Evolutionary conservation across 306 rosid species (phyloP).

Genomic region (Vigna hirtella): DNA sequence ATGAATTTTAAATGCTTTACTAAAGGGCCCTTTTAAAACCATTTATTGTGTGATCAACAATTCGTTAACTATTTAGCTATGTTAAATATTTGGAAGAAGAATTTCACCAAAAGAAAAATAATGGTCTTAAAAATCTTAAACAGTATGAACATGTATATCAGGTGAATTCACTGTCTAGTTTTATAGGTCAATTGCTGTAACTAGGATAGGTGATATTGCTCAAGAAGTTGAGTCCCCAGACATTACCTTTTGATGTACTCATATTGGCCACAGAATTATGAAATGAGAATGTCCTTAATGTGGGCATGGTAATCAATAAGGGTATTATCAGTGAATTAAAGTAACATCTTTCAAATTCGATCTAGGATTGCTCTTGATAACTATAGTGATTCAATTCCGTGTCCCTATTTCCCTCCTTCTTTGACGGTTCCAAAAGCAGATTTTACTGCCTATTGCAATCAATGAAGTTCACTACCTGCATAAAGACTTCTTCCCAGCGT

Average conservation of each 20-base stretch:
- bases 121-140: too few relatives aligned
- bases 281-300: constrained; percentile 46
- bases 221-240: too few relatives aligned
- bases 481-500: not conserved
- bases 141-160: too few relatives aligned
- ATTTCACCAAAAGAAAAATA: too few relatives aligned
- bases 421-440: not conserved
- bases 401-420: constrained; percentile 10
- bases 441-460: constrained; percentile 21
- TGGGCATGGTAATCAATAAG: constrained; percentile 40
- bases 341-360: constrained; percentile 27
- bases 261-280: constrained; percentile 46
- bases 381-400: constrained; percentile 4
- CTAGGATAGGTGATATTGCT: too few relatives aligned
- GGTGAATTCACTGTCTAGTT: too few relatives aligned
- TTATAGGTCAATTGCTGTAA: too few relatives aligned
- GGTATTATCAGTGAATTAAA: constrained; percentile 39
- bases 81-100: too few relatives aligned
- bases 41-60: too few relatives aligned
- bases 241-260: constrained; percentile 35
- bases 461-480: constrained; percentile 22
- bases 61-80: too few relatives aligned
- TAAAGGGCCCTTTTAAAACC: too few relatives aligned
- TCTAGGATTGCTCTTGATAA: constrained; percentile 13
- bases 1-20: too few relatives aligned